Percentiles rank a stretch among this genome's conserved stretches.
phyloP scores from a whole-genome alignment of 2,329 filamentous ascomycete genomes.

The Sphaerostilbella broomeana region DNA sequence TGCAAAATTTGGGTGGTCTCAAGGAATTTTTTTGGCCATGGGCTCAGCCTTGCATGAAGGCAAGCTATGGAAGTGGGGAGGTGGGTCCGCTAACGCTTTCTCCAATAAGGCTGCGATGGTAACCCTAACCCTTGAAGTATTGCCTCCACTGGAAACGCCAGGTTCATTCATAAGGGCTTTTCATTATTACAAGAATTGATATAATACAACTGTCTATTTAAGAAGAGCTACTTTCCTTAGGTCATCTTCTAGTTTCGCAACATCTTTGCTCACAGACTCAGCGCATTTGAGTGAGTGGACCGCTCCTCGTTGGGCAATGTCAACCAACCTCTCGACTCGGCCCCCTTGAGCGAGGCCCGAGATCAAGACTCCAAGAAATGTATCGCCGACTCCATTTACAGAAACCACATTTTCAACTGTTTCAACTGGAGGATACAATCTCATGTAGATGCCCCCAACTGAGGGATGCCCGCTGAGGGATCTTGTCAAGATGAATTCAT shows the following conservation, averaged over 20 bases:
- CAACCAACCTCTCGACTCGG: slow-evolving; percentile 56
- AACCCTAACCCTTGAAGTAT: slow-evolving; percentile 16
- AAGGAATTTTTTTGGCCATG: slow-evolving; percentile 25
- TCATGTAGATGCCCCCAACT: slow-evolving; percentile 77
- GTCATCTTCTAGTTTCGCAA: slow-evolving; percentile 41
- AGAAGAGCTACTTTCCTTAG: slow-evolving; percentile 23
- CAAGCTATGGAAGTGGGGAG: slow-evolving; percentile 9
- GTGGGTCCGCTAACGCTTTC: slow-evolving; percentile 4
- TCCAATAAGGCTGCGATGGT: slow-evolving; percentile 18
- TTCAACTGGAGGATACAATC: slow-evolving; percentile 60
- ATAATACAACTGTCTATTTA: not conserved
- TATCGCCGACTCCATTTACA: slow-evolving; percentile 93
- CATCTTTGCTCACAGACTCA: slow-evolving; percentile 61
- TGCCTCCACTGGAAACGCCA: no score
- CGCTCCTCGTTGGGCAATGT: slow-evolving; percentile 75
- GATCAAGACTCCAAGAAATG: slow-evolving; percentile 79
- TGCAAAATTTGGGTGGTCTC: slow-evolving; percentile 17
- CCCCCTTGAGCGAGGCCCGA: slow-evolving; percentile 63
- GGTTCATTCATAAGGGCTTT: no score
- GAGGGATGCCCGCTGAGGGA: slow-evolving; percentile 44
- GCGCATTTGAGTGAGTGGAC: slow-evolving; percentile 68
- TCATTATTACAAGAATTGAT: not conserved
- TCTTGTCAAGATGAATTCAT: slow-evolving; percentile 66
- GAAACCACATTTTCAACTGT: slow-evolving; percentile 68
- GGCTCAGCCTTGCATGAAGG: slow-evolving; percentile 25